Evolutionary conservation across 164 flowering plant species (phyloP), one percentile per base, ranked within the genome.

Genomic region (Vitis amurensis): DNA sequence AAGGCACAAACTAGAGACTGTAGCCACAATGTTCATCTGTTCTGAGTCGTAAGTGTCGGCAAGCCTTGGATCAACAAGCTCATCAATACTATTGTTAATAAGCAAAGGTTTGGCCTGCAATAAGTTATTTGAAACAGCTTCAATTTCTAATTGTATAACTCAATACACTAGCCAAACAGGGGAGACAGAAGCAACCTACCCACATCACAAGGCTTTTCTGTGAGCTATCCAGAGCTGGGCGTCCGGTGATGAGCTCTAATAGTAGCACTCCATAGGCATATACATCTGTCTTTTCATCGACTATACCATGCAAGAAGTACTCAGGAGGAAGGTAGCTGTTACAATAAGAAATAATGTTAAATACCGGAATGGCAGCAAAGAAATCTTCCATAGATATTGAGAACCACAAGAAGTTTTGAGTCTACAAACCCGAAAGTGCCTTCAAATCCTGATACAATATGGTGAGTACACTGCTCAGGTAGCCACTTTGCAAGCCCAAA

Each of bases 311-410:
- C 93, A 91, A 83, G 83, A 89, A 87, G 79, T 83, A 88, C 85
- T 95, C 99, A 1, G 99, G 99, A 70, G 99, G 94, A 69, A 95
- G 88, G 70, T 93, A 95, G 48, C 99, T 95, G 90, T 50, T 66
- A 77, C 59, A 61, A 55, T n/a, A 37, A 68, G 23, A 51, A 49
- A 23, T 9, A 58, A 52, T 51, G 55, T 56, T 23, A 66, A 52
- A 50, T 17, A 47, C 16, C 11, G 7, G 1, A 16, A 17, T 17
- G n/a, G 55, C 7, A 58, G 23, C 13, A 19, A 37, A 5, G 29
- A 49, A 10, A 53, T 15, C 9, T 15, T 16, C 4, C 11, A 37
- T 8, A 37, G 9, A 51, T 15, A 47, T 44, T n/a, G 50, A 30
- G 56, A 48, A 30, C 44, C 51, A 50, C 23, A 11, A 58, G 52